Evolutionary conservation across 108 stramenopile species (phyloP).

Genomic region (Pseudonitzschia delicatissima): DNA sequence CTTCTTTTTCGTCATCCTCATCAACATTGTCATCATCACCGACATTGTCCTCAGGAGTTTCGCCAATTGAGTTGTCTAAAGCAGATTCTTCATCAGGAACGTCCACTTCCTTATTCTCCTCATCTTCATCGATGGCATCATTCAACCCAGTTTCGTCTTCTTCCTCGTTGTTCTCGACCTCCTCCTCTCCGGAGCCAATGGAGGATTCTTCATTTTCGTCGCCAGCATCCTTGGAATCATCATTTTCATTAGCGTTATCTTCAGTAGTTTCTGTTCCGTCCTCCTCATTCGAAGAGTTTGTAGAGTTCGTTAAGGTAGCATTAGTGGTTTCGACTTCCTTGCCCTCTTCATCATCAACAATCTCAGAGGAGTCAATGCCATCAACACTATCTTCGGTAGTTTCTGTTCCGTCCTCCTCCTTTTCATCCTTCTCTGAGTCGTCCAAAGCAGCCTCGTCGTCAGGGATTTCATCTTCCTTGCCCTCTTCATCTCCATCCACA

Average conservation of each 20-base stretch:
- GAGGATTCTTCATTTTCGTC: not conserved
- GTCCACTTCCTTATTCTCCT: not conserved
- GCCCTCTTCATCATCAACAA: not conserved
- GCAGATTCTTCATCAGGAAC: not conserved
- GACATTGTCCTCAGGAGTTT: not conserved
- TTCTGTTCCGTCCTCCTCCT: not conserved
- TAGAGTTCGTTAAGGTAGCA: not conserved
- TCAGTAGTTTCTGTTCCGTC: not conserved
- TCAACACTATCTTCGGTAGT: not conserved
- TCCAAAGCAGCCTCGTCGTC: not conserved
- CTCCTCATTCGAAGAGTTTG: not conserved
- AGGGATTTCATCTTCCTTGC: not conserved
- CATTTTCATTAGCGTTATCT: not conserved
- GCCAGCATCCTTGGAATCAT: not conserved
- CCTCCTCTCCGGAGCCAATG: not conserved
- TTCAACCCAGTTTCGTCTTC: not conserved
- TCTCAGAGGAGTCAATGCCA: not conserved
- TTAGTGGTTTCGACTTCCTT: not conserved
- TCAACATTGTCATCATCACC: not conserved
- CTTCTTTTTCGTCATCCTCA: constrained; percentile 4
- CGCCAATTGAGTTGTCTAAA: not conserved
- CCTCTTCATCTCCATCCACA: constrained; percentile 3
- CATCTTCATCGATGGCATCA: not conserved
- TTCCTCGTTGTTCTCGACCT: constrained; percentile 2
- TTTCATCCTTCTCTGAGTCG: not conserved